Conservation (phyloP, 495 filamentous ascomycete species). For the Lophiostoma macrostomum region DNA sequence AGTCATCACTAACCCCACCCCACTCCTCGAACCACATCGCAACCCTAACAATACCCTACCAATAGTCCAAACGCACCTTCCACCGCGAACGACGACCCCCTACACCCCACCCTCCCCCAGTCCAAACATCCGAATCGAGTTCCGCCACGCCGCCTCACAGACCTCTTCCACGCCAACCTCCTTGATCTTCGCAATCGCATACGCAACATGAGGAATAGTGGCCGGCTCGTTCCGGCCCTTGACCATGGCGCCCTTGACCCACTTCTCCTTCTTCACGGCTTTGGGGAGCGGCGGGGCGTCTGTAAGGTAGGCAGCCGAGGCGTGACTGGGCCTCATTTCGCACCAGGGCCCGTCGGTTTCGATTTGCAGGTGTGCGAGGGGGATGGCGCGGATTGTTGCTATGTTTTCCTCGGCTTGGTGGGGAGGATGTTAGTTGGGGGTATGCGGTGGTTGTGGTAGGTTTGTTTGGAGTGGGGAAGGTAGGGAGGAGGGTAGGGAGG, state of each 20-base stretch:
- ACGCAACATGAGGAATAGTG: constrained; percentile 77
- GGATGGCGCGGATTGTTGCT: constrained; percentile 71
- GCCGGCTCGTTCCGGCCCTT: constrained; percentile 92
- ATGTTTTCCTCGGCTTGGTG: constrained; percentile 70
- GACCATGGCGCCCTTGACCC: constrained; percentile 74
- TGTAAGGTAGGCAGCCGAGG: constrained; percentile 56
- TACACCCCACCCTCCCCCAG: constrained; percentile 24
- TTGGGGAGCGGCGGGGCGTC: constrained; percentile 41
- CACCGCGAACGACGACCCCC: too few relatives aligned
- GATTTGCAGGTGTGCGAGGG: constrained; percentile 72
- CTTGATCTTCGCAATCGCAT: constrained; percentile 81
- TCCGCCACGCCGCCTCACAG: constrained; percentile 59
- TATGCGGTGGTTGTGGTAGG: background rate
- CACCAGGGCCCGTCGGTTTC: constrained; percentile 94
- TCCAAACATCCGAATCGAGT: constrained; percentile 34
- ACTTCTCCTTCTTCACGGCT: constrained; percentile 89
- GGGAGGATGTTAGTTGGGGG: background rate
- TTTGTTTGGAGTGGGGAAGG: too few relatives aligned
- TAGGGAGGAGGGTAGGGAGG: too few relatives aligned
- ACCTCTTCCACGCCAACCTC: constrained; percentile 74
- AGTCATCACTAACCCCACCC: too few relatives aligned
- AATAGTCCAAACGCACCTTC: background rate
- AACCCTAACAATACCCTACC: background rate
- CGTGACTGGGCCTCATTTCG: constrained; percentile 64
- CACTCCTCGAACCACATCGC: background rate